Evolutionary conservation across 202 grass and related monocot species (phyloP).

Genomic region (Zoysia matrella): DNA sequence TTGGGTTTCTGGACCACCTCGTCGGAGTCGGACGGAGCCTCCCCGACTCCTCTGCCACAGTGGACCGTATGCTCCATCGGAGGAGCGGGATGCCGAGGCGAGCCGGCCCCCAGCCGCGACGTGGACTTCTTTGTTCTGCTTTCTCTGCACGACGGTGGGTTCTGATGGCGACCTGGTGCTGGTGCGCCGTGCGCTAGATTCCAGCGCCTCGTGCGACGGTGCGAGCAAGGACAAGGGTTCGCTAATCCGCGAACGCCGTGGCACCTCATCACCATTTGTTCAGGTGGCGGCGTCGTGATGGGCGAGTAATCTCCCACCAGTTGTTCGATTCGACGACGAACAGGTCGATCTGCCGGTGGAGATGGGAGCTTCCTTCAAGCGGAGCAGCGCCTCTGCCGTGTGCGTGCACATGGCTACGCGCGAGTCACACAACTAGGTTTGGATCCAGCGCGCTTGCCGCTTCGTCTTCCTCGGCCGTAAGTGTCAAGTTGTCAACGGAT

Average conservation of each 20-base stretch:
- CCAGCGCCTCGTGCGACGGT: neutral
- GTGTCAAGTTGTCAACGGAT: neutral
- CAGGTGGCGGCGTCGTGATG: neutral
- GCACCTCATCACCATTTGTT: neutral
- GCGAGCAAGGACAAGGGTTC: too few relatives aligned
- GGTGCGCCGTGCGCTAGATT: neutral
- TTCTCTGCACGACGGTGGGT: neutral
- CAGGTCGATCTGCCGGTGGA: neutral
- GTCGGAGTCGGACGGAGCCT: slow-evolving; percentile 3
- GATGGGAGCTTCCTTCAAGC: too few relatives aligned
- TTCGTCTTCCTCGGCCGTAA: neutral
- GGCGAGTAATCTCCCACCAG: neutral
- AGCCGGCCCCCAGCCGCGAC: too few relatives aligned
- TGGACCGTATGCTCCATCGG: neutral
- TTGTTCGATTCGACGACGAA: neutral
- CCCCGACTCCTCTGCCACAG: too few relatives aligned
- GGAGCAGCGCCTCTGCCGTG: too few relatives aligned
- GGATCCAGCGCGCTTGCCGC: neutral
- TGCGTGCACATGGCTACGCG: neutral
- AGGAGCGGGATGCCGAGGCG: too few relatives aligned
- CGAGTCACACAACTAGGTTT: neutral
- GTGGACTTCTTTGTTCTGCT: neutral
- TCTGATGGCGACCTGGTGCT: slow-evolving; percentile 19
- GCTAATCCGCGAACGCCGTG: neutral
- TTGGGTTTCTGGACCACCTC: neutral